Base-by-base conservation (phyloP, 768 basidiomycete genomes). In the Lactarius sp. region DNA sequence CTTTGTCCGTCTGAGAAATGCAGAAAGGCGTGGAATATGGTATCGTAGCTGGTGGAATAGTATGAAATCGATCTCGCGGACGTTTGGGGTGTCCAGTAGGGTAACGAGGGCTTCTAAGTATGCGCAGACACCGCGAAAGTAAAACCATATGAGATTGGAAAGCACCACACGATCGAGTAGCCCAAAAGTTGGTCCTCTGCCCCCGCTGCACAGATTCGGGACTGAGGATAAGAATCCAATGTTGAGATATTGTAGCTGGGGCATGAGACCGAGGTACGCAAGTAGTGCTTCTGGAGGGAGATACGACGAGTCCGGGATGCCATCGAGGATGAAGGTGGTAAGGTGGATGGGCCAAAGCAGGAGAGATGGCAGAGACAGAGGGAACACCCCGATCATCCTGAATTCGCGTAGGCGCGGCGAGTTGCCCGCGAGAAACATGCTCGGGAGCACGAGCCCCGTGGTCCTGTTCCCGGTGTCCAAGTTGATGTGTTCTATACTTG, bases 241-340 rank as follows among this genome's bases (percentile, higher is more conserved):
- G 22, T 51, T 59, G 37, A 59, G 57, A 14, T 27, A 49, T 18
- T 4, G 47, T 16, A 59, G 9, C 22, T 31, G 36, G 47, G 49
- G 47, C 57, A 59, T 59, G 8, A 14, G 13, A 22, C 36, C 14
- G 36, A 59, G 57, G n/a, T 59, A 22, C 34, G 3, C 14, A 33
- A 59, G 14, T 14, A 59, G 36, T 36, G 5, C 49, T 18, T 37
- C 47, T 27, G 57, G 57, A 14, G 57, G 57, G 14, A 59, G 49
- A 39, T 27, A 27, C 14, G 37, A 49, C 16, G 34, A 18, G 16
- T 41, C 16, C 9, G 57, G 57, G 37, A 59, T 59, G 8, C 57
- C 57, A 4, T 59, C 57, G 49, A 59, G 57, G 22, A 50, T 49
- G 16, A 59, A 47, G 9, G 14, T 36, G 27, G 36, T 50, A 2